A percentile compares a stretch with the other conserved stretches of the same genome.
Evolutionary conservation across 2,329 filamentous ascomycete genomes (phyloP).

Genomic region (Exophiala aquamarina): DNA sequence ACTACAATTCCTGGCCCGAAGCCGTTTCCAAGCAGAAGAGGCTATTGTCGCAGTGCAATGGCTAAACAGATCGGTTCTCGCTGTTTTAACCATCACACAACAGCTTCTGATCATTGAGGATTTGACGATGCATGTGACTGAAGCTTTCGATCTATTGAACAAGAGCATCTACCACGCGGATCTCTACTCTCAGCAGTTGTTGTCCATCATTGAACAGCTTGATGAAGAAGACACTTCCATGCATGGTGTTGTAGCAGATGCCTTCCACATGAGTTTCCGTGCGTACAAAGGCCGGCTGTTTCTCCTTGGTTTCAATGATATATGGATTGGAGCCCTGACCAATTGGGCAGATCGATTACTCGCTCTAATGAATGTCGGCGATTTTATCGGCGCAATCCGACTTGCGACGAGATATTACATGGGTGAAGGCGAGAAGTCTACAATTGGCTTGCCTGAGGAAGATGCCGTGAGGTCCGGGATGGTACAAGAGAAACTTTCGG

Average conservation of each 20-base stretch:
- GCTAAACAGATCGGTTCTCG: constrained; percentile 89
- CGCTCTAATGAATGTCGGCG: constrained; percentile 93
- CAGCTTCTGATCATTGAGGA: constrained; percentile 91
- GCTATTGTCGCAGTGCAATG: constrained; percentile 95
- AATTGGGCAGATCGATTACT: constrained; percentile 96
- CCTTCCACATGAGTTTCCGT: constrained; percentile 96
- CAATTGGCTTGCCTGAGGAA: constrained; percentile 88
- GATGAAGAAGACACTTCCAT: constrained; percentile 85
- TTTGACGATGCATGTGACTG: constrained; percentile 81
- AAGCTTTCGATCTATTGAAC: constrained; percentile 87
- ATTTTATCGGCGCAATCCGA: constrained; percentile 87
- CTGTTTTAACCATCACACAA: constrained; percentile 90
- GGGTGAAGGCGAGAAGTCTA: constrained; percentile 89
- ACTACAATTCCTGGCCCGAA: constrained; percentile 78
- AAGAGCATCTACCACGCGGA: constrained; percentile 92
- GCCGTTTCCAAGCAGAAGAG: constrained; percentile 90
- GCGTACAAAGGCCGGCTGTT: constrained; percentile 94
- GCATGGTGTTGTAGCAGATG: constrained; percentile 95
- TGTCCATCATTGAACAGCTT: constrained; percentile 79
- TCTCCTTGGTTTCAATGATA: constrained; percentile 87
- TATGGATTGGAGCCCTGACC: constrained; percentile 85
- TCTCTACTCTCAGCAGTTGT: constrained; percentile 83
- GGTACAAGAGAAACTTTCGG: constrained; percentile 83
- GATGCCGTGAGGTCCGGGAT: constrained; percentile 71
- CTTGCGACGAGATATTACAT: constrained; percentile 90